Base-by-base conservation (phyloP, 345 rosid species). In the Populus tremula region DNA sequence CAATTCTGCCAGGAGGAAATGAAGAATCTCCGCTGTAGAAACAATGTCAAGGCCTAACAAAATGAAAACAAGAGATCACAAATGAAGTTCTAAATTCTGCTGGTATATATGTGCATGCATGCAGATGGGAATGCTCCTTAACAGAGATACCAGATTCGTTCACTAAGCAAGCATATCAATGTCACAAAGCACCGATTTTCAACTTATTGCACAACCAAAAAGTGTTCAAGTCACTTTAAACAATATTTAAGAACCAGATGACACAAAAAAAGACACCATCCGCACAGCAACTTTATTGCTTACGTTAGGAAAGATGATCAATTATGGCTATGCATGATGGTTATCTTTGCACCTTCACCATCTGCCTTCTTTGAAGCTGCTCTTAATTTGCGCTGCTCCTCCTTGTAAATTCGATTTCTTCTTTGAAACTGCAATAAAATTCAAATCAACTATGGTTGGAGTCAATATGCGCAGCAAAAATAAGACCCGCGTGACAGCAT, bases 351-450 rank as follows among this genome's bases (percentile, higher is more conserved):
- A 50, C 84, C 92, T 38, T 75, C 93, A 3, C 77, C 91, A 1
- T 85, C 88, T 70, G 33, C 85, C 77, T 91, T 91, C 67, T 86
- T 88, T 0, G 90, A 82, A 47, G 94, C 97, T n/a, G 99, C 95
- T 70, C 98, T 84, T 77, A 93, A 80, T 77, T 92, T 91, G 33
- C 98, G 98, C 84, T 96, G 95, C 85, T 96, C 99, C 86, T 96
- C 99, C 86, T 96, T 96, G 86, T 96, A 96, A 70, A 96, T 89
- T 56, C 97, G 88, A 78, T 96, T 96, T 80, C 99, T 91, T 67
- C 99, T 86, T 80, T 92, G 92, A 81, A 93, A 96, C 98, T 92
- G 92, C 80, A 83, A 82, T 38, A 76, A 73, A 18, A 41, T 25
- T 35, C 49, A 49, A 59, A 77, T 5, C n/a, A 54, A 74, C 18